phyloP scores from a whole-genome alignment of 2,329 filamentous ascomycete genomes.

The Microsporum canis region DNA sequence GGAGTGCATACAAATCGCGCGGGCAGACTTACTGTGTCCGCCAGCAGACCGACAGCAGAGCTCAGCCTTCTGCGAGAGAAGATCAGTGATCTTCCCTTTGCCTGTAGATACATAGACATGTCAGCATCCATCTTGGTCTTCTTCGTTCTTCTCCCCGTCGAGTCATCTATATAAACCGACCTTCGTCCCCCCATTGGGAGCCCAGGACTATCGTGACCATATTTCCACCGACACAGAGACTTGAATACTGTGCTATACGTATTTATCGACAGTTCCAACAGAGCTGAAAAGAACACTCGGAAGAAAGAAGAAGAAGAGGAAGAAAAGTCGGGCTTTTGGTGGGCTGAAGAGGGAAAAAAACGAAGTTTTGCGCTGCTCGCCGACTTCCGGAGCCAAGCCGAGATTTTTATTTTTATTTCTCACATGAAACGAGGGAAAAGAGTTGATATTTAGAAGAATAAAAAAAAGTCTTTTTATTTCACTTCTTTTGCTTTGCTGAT shows the following conservation, averaged over 20 bases:
- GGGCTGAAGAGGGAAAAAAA: not conserved
- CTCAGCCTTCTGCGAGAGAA: slow-evolving; percentile 35
- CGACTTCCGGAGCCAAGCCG: not conserved
- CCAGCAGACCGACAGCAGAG: slow-evolving; percentile 38
- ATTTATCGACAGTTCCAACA: not conserved
- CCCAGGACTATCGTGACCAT: slow-evolving; percentile 37
- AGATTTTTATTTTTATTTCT: not conserved
- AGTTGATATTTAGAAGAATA: not conserved
- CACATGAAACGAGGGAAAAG: not conserved
- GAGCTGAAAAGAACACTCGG: not conserved
- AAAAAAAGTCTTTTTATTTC: no score
- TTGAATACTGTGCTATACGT: not conserved
- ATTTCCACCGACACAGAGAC: not conserved
- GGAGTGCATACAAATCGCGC: not conserved
- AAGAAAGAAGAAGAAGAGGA: not conserved
- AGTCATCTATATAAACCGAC: slow-evolving; percentile 17
- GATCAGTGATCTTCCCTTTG: slow-evolving; percentile 40
- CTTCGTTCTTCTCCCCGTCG: not conserved
- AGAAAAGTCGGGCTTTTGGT: not conserved
- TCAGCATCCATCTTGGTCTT: not conserved
- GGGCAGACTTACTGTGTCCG: slow-evolving; percentile 33
- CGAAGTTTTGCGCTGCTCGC: not conserved
- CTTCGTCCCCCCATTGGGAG: slow-evolving; percentile 40
- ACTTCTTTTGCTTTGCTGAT: no score
- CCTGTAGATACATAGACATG: slow-evolving; percentile 19